These are phyloP conservation scores for Lepidopterella palustris DNA, from an alignment of 495 filamentous ascomycete genomes.

Conservation along the genomic window DNA sequence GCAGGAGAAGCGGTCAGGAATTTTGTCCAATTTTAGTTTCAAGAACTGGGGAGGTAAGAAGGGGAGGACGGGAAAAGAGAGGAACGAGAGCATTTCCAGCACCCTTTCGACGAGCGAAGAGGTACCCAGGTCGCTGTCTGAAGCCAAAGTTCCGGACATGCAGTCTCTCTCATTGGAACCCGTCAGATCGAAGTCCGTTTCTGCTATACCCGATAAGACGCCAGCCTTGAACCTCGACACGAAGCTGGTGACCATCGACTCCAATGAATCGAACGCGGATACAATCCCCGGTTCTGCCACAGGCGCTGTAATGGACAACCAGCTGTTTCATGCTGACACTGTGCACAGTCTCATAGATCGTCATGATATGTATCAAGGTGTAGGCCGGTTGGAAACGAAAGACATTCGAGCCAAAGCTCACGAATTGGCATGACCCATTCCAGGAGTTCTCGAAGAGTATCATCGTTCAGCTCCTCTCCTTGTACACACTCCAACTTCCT, in stretches of 20 bases:
- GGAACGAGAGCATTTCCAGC: constrained; percentile 7
- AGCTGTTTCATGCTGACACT: constrained; percentile 10
- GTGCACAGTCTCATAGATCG: constrained; percentile 21
- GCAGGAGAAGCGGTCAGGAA: constrained; percentile 15
- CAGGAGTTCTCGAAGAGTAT: no score
- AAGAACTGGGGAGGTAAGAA: constrained; percentile 8
- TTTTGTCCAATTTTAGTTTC: constrained; percentile 10
- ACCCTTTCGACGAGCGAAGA: neutral
- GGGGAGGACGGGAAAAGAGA: neutral
- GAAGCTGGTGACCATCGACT: neutral
- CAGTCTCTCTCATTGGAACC: neutral
- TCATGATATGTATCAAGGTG: constrained; percentile 19
- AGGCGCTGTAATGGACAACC: neutral
- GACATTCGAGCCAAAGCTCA: no score
- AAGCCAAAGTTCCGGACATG: no score
- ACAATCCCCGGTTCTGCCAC: neutral
- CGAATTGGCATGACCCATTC: no score
- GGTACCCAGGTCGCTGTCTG: constrained; percentile 12
- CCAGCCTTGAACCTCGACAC: constrained; percentile 12
- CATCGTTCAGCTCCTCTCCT: no score
- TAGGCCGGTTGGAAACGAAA: constrained; percentile 19
- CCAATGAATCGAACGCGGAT: neutral
- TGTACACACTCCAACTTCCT: no score
- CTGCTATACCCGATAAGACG: constrained; percentile 18
- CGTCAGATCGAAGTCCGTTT: constrained; percentile 19